Evolutionary conservation across 2,329 filamentous ascomycete genomes (phyloP), one percentile per base, ranked within the genome.

Genomic region (Aspergillus novofumigatus): DNA sequence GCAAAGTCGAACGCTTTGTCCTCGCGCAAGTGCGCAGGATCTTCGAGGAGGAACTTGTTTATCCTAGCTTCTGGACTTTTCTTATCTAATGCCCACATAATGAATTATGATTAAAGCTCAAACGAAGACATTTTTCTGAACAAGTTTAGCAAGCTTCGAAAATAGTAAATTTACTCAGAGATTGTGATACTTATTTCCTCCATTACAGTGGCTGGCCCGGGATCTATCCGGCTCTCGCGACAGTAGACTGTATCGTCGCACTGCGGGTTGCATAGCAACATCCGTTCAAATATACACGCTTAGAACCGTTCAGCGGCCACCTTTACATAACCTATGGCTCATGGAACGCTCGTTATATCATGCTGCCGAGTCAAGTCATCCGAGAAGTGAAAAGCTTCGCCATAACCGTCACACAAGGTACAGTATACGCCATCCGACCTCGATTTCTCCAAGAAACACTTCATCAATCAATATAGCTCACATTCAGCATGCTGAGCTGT

Each of bases 51-150:
- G 94, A 99, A 74, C 94, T 97, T 77, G 92, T 97, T 60, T 97
- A 96, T 77, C 94, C 94, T 48, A 97, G 92, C 75, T 97, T 95
- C 75, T 97, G 93, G 92, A 97, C 93, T 0, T 97, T 97, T 74
- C 78, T 99, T 67, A 88, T 97, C 48, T 96, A 75, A 77, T 52
- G 28, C 23, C 32, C 42, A 23, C 42, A 2, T 45, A 23, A 45
- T 21, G 42, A 45, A 11, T 45, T 10, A 45, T 45, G 42, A 45
- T 4, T 45, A 38, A 17, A 38, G 14, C 14, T 38, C 32, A 17
- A 38, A 38, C 6, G 5, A 17, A 3, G 5, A 38, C 6, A 7
- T 17, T 14, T 32, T 32, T 32, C n/a, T 26, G 5, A 26, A 11
- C 0, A n/a, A 10, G 41, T 44, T 44, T 3, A 44, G 14, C 42